Evolutionary conservation across 2,329 filamentous ascomycete genomes (phyloP), one percentile per base, ranked within the genome.

Genomic region (Albifimbria verrucaria): DNA sequence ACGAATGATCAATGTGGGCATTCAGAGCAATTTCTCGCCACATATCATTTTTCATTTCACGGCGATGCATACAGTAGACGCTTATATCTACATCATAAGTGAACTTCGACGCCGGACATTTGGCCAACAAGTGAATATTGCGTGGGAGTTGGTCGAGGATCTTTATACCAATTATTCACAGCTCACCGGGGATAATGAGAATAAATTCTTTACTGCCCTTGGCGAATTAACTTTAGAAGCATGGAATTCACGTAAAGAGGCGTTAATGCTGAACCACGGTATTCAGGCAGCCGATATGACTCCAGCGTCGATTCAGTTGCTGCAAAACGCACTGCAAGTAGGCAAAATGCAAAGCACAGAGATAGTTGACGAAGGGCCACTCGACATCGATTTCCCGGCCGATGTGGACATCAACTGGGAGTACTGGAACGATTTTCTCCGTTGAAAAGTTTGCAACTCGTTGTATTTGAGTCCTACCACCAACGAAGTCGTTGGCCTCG

Each of bases 21-120:
- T 63, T 7, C 54, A 53, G 4, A 66, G 65, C 52, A 62, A 59
- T 18, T 68, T 66, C 6, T 63, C 64, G 0, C 57, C 60, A 3
- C 67, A 67, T 7, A 43, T 70, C 11, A 59, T 67, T 18, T 58
- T 60, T 1, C 64, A 70, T 11, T 46, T 66, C 22, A 64, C 62
- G 1, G 53, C 60, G 7, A 63, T 58, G 20, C 53, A 55, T 3
- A 59, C 66, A 4, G 52, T 69, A n/a, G 67, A 70, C 11, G 66
- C 65, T 1, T 64, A 60, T 20, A 63, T 70, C 7, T 69, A 66
- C 7, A 55, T 69, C 0, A 49, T 68, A 0, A 68, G 65, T n/a
- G 65, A 69, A 1, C 53, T 70, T 9, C 61, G 65, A 3, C 26
- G 43, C 2, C 55, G 66, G 2, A 45, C n/a, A 1, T 54, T 50